phyloP scores from a whole-genome alignment of 805 yeast species.

The Metschnikowia vanudenii region DNA sequence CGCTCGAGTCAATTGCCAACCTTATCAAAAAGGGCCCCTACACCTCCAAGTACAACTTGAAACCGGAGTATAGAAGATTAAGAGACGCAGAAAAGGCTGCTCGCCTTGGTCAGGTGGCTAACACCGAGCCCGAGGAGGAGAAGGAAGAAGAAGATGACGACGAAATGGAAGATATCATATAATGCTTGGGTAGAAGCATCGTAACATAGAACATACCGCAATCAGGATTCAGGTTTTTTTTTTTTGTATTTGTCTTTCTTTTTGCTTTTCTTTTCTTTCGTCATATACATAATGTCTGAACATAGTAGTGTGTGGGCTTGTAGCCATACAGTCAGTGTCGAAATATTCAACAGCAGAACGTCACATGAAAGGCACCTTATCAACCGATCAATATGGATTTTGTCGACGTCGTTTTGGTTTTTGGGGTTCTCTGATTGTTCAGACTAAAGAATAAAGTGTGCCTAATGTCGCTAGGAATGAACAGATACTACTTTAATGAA shows the following conservation, averaged over 20 bases:
- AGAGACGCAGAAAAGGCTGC: constrained; percentile 75
- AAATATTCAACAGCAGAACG: no score
- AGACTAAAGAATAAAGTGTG: no score
- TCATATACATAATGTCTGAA: no score
- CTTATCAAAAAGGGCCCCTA: constrained; percentile 94
- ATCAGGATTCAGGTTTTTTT: not conserved
- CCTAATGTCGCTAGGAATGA: no score
- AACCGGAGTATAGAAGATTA: constrained; percentile 83
- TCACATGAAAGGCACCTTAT: no score
- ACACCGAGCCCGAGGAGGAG: constrained; percentile 42
- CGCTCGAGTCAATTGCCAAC: constrained; percentile 83
- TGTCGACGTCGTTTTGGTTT: no score
- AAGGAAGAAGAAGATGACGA: constrained; percentile 51
- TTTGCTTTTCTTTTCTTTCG: not conserved
- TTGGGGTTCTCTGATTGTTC: no score
- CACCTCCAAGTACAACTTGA: constrained; percentile 85
- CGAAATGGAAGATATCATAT: constrained; percentile 45
- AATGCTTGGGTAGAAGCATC: not conserved
- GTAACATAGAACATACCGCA: not conserved
- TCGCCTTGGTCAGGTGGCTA: constrained; percentile 48
- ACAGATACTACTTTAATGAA: no score
- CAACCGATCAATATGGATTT: no score
- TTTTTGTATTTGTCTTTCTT: not conserved
- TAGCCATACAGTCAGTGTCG: no score
- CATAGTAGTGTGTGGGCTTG: no score